Base-by-base conservation (phyloP, 176 grass and related monocot genomes). In the Carex myosuroides region DNA sequence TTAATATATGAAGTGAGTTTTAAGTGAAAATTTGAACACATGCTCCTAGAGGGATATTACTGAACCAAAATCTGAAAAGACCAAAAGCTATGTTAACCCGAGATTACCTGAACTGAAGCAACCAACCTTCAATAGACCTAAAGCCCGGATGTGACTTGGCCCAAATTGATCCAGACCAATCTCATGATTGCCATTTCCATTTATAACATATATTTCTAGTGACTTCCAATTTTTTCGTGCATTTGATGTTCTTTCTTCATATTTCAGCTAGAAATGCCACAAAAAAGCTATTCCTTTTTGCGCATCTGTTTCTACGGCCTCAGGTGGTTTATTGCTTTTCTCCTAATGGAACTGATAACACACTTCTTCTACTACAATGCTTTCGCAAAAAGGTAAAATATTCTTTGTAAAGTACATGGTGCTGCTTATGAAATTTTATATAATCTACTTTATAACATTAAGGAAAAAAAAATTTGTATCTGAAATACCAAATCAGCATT, bases 361-460 rank as follows among this genome's bases (percentile, higher is more conserved):
- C 95, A 98, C 77, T 87, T 95, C 65, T 91, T 91, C 80, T 94
- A 92, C 62, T 98, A 98, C 86, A 98, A 98, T 73, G 88, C 95
- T 22, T 98, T 98, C 61, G 89, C 91, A 81, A 86, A 93, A 85
- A 93, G 95, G 95, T 98, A 29, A 90, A 62, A 44, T 8, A 73
- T 56, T 59, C 63, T 44, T 70, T 35, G 29, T 52, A 0, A 33
- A 83, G 60, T 83, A 66, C 41, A 83, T 17, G 13, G 2, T 16
- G 63, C 5, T 30, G 26, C 20, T 17, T 20, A 18, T 66, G 33
- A 81, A 60, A 60, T 54, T 82, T 44, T 53, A 56, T 54, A 35
- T 14, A 53, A 69, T 11, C 33, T 44, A 3, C 59, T 13, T 42
- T 21, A 24, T 64, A 17, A 2, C 3, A 39, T 18, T 18, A 26